A percentile compares a stretch with the other conserved stretches of the same genome.
These are phyloP conservation scores for Pichia sp. DNA, from an alignment of 1,139 yeast genomes.

Conservation along the genomic window DNA sequence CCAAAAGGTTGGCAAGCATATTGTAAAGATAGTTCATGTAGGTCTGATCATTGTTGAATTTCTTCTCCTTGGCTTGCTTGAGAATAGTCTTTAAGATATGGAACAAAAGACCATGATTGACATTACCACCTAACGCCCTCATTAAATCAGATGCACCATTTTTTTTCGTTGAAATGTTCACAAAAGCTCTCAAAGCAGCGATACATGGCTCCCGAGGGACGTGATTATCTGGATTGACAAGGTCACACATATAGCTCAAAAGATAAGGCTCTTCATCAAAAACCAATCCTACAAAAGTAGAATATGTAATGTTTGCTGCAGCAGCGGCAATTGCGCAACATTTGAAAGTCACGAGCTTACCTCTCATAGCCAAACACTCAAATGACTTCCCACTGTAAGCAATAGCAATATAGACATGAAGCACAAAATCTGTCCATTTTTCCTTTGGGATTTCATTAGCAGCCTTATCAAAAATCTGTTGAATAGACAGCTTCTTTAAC, in stretches of 20 bases:
- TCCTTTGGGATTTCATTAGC: conserved; percentile 52
- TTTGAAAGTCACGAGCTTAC: conserved; percentile 54
- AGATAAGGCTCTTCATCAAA: conserved; percentile 74
- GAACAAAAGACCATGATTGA: conserved; percentile 76
- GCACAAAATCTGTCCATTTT: conserved; percentile 56
- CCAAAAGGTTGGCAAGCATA: conserved; percentile 51
- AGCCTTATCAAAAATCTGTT: conserved; percentile 61
- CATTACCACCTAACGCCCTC: conserved; percentile 83
- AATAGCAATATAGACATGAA: conserved; percentile 61
- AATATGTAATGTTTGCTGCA: conserved; percentile 43
- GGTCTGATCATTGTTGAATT: conserved; percentile 35
- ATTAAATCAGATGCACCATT: conserved; percentile 74
- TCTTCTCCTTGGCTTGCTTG: conserved; percentile 36
- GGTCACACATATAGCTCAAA: conserved; percentile 61
- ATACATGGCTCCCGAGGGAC: conserved; percentile 47
- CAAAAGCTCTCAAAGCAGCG: conserved; percentile 62
- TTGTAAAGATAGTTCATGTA: conserved; percentile 51
- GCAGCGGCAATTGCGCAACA: conserved; percentile 57
- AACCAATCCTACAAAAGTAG: conserved; percentile 54
- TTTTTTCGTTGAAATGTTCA: conserved; percentile 61
- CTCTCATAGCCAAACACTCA: conserved; percentile 50
- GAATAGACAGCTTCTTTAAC: conserved; percentile 43
- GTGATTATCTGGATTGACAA: conserved; percentile 51
- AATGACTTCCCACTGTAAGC: conserved; percentile 53
- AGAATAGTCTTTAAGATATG: conserved; percentile 61